phyloP scores from a whole-genome alignment of 2,329 filamentous ascomycete species.

The Cercospora sojina region DNA sequence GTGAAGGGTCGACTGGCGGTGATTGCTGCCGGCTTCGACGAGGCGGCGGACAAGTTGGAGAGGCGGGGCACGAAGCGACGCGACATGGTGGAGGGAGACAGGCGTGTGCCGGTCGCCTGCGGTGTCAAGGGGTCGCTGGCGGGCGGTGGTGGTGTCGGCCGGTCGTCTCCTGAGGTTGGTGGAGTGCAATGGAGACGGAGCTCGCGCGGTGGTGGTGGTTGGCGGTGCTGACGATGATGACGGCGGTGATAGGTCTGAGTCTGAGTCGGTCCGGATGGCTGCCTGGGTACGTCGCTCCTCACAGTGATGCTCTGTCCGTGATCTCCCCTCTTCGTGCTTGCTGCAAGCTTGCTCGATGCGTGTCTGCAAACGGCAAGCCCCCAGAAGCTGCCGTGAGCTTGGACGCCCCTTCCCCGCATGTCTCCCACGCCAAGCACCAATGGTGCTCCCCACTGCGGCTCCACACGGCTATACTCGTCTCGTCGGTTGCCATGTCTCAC shows the following conservation, averaged over 20 bases:
- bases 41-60: conserved; percentile 8
- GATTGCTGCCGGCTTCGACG: conserved; percentile 16
- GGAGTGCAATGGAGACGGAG: not conserved
- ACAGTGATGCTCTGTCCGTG: not conserved
- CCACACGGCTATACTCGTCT: not conserved
- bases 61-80: conserved; percentile 28
- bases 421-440: not conserved
- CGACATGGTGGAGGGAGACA: conserved; percentile 21
- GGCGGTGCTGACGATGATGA: not conserved
- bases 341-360: not conserved
- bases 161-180: not conserved
- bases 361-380: not conserved
- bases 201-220: not conserved
- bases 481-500: not conserved
- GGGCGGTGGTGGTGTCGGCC: not conserved
- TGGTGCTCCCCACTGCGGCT: not conserved
- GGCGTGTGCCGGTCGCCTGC: not conserved
- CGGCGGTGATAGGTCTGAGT: not conserved
- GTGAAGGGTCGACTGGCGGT: conserved; percentile 20
- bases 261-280: not conserved
- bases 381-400: not conserved
- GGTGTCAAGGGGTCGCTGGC: not conserved
- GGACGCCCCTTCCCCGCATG: not conserved
- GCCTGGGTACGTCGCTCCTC: not conserved
- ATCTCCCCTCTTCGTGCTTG: not conserved